These are phyloP conservation scores for Arabidopsis suecica DNA, from an alignment of 345 rosid genomes.

Conservation along the genomic window DNA sequence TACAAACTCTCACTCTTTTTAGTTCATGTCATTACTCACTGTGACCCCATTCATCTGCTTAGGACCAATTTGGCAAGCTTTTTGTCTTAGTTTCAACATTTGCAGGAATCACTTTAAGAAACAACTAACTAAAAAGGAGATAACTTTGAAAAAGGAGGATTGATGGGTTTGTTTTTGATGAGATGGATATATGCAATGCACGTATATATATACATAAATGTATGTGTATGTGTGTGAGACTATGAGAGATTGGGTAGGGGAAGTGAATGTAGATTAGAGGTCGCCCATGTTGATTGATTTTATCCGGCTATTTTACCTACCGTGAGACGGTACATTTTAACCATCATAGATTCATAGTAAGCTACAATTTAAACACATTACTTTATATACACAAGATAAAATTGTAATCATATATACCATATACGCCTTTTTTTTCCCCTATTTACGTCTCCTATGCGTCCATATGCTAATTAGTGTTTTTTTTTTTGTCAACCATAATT, in stretches of 20 bases:
- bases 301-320: conserved; percentile 14
- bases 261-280: not conserved
- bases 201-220: not conserved
- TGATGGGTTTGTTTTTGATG: conserved; percentile 5
- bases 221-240: not conserved
- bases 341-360: not conserved
- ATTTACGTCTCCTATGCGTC: not conserved
- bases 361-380: conserved; percentile 10
- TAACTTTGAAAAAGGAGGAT: conserved; percentile 33
- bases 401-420: not conserved
- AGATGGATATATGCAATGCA: not conserved
- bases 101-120: conserved; percentile 43
- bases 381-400: conserved; percentile 2
- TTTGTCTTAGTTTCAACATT: conserved; percentile 40
- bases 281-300: not conserved
- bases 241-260: conserved; percentile 6
- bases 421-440: not conserved
- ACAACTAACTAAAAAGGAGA: conserved; percentile 36
- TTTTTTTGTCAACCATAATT: not conserved
- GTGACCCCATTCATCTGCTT: conserved; percentile 42
- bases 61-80: conserved; percentile 32
- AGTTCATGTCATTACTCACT: conserved; percentile 36
- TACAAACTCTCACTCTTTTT: conserved; percentile 43
- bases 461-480: not conserved
- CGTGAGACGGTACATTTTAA: not conserved